These are phyloP conservation scores for Gyrodon lividus DNA, from an alignment of 768 basidiomycete genomes.

Conservation along the genomic window DNA sequence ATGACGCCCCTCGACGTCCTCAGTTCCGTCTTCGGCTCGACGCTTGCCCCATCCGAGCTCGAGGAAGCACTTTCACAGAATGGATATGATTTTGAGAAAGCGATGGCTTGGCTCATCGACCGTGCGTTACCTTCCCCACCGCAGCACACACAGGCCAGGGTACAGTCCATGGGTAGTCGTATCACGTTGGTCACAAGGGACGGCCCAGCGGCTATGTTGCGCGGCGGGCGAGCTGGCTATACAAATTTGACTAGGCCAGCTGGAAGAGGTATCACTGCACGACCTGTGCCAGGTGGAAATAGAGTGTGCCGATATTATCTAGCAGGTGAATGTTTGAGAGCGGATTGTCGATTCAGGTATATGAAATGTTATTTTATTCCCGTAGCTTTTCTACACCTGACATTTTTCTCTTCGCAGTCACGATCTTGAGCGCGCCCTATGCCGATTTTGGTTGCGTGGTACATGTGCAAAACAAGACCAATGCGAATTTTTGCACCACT, in stretches of 20 bases:
- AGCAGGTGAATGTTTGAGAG: constrained; percentile 91
- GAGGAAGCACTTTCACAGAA: constrained; percentile 89
- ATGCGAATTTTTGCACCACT: constrained; percentile 94
- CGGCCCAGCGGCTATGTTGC: constrained; percentile 33
- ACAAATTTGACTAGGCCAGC: constrained; percentile 17
- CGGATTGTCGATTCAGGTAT: constrained; percentile 97
- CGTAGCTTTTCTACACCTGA: constrained; percentile 7
- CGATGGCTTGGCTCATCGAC: constrained; percentile 94
- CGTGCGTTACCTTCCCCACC: constrained; percentile 53
- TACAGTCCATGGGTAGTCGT: constrained; percentile 66
- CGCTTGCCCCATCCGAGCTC: constrained; percentile 85
- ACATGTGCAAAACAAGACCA: constrained; percentile 95
- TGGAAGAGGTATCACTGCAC: constrained; percentile 28
- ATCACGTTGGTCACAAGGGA: constrained; percentile 68
- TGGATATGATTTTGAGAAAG: constrained; percentile 92
- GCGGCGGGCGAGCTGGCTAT: constrained; percentile 43
- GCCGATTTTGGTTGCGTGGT: constrained; percentile 97
- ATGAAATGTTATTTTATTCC: constrained; percentile 20
- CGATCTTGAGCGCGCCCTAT: constrained; percentile 90
- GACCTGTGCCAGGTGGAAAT: constrained; percentile 46
- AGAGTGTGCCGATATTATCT: constrained; percentile 96
- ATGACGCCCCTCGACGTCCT: constrained; percentile 99
- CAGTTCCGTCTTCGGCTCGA: constrained; percentile 88
- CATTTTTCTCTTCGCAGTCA: constrained; percentile 53
- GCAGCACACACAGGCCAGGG: constrained; percentile 38